Evolutionary conservation across 768 basidiomycete genomes (phyloP), one percentile per base, ranked within the genome.

Genomic region (Pleurotus platypus): DNA sequence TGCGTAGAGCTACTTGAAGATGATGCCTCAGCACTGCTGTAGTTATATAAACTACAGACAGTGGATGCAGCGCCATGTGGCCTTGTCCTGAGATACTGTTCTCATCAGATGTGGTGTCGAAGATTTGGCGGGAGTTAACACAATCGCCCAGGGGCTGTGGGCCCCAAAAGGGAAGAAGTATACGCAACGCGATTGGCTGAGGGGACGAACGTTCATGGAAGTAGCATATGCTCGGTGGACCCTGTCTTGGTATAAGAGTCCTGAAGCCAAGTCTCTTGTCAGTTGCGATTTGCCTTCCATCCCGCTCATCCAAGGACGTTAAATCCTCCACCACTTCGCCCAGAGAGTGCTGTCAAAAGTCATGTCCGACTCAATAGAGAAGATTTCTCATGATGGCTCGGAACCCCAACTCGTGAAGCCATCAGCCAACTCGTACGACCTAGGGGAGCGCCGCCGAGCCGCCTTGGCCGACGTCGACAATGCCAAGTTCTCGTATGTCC

Each of bases 381-480:
- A 77, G 62, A 63, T 60, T 43, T 73, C 75, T 20, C 66, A 67
- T 46, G 66, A 69, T 20, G 69, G 64, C 35, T 74, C 75, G 5
- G 64, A 68, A 16, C 63, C 69, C 55, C 64, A 67, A 49, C 61
- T 63, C 50, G 60, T 62, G 46, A 57, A 68, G 43, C 26, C 68
- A 66, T 59, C 75, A 64, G 61, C 75, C 64, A 24, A 69, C 60
- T 68, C 63, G 12, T 76, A 77, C 56, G 66, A 67, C 16, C 80
- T 90, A 45, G 86, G 89, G 66, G 84, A 89, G 67, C 82, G 85
- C 49, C 84, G 94, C 60, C 81, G 89, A 15, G 85, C 84, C 37
- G 93, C 94, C 30, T 79, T 97, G 42, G 81, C 86, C 11, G 91
- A 95, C 69, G 82, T 96, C 59, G 94, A 96, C 72, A 86, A 90